phyloP scores from a whole-genome alignment of 129 eudicot species.

The Deinandra increscens region DNA sequence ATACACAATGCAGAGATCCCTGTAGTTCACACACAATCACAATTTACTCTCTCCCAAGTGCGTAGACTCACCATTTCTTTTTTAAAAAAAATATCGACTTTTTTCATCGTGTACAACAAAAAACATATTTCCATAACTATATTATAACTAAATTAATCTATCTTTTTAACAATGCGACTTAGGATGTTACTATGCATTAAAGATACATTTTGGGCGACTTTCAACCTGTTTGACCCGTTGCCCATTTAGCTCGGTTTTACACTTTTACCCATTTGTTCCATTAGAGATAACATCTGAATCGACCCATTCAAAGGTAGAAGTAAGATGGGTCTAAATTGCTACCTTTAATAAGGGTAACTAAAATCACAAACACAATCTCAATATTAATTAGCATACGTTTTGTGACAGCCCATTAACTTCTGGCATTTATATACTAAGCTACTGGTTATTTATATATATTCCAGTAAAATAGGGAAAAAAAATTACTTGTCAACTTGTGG shows the following conservation, averaged over 20 bases:
- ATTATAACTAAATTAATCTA: not conserved
- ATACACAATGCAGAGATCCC: no score
- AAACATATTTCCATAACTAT: not conserved
- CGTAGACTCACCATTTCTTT: not conserved
- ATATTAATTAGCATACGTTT: not conserved
- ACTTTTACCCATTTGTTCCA: not conserved
- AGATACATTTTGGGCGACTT: not conserved
- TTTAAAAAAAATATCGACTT: not conserved
- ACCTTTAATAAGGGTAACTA: not conserved
- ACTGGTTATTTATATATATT: not conserved
- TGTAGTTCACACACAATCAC: no score
- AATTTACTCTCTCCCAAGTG: no score
- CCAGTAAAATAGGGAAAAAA: not conserved
- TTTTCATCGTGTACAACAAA: not conserved
- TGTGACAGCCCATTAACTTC: not conserved
- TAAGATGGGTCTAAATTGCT: not conserved
- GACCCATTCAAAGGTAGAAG: not conserved
- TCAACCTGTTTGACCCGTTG: not conserved
- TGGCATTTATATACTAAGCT: not conserved
- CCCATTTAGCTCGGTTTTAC: not conserved
- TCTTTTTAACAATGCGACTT: not conserved
- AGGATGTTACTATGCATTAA: not conserved
- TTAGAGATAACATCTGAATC: not conserved
- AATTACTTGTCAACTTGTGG: constrained; percentile 98
- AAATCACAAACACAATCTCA: not conserved